phyloP scores from a whole-genome alignment of 139 green algal genomes.

The Gonium pectorale region DNA sequence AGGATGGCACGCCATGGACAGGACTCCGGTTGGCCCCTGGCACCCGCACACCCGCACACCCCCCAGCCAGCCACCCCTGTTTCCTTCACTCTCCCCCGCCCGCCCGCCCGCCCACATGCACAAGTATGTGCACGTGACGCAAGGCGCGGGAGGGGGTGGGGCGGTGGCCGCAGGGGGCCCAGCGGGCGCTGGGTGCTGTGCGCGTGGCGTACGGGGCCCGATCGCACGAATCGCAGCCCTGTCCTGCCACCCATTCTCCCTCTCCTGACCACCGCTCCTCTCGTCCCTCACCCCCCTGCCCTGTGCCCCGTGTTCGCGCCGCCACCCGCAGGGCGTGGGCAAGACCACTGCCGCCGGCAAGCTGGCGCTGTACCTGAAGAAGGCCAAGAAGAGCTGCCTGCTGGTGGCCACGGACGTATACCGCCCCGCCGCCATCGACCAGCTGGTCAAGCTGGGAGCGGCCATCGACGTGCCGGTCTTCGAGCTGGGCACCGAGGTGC shows the following conservation, averaged over 20 bases:
- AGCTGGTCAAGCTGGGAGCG: conserved; percentile 90
- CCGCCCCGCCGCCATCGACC: conserved; percentile 94
- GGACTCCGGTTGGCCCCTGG: no score
- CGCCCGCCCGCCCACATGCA: no score
- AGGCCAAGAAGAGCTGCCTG: conserved; percentile 71
- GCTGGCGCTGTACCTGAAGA: conserved; percentile 90
- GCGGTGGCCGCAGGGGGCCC: neutral
- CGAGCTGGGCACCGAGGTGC: conserved; percentile 78
- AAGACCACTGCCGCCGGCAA: conserved; percentile 98
- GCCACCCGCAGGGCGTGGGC: conserved; percentile 89
- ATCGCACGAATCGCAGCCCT: no score
- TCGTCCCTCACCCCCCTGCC: neutral
- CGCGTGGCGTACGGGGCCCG: no score
- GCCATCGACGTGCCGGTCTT: conserved; percentile 92
- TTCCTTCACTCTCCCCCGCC: no score
- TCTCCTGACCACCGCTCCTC: neutral
- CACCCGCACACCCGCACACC: no score
- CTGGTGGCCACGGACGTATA: conserved; percentile 97
- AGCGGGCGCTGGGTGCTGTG: neutral
- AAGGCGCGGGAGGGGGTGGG: neutral
- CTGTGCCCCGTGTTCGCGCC: no score
- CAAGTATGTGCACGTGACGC: no score
- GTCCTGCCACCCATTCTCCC: no score
- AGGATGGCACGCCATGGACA: no score
- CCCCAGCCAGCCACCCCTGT: no score